Evolutionary conservation across 129 eudicot species (phyloP).

Genomic region (Pittosporum tobira): DNA sequence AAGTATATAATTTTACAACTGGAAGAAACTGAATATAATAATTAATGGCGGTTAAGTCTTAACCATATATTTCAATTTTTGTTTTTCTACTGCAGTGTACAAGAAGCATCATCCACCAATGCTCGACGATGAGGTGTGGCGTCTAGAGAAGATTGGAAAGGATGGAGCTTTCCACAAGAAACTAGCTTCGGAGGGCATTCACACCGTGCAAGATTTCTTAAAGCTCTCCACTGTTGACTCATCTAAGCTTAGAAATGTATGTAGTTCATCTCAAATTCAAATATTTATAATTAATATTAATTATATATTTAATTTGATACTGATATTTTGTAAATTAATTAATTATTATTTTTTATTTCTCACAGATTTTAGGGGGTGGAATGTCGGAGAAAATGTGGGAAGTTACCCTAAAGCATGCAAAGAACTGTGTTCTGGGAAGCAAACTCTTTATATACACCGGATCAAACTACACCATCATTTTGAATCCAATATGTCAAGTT

Average conservation of each 20-base stretch:
- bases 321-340: not conserved
- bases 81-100: slow-evolving; percentile 38
- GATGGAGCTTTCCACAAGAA: slow-evolving; percentile 67
- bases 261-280: not conserved
- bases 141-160: slow-evolving; percentile 86
- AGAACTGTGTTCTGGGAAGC: slow-evolving; percentile 30
- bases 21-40: too few relatives aligned
- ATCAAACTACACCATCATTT: slow-evolving; percentile 25
- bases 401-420: slow-evolving; percentile 50
- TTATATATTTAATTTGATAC: not conserved
- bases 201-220: slow-evolving; percentile 60
- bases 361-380: slow-evolving; percentile 52
- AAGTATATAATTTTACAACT: too few relatives aligned
- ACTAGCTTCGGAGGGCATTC: slow-evolving; percentile 32
- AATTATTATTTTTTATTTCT: not conserved
- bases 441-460: slow-evolving; percentile 32
- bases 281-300: not conserved
- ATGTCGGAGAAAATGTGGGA: slow-evolving; percentile 86
- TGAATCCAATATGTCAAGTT: slow-evolving; percentile 58
- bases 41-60: too few relatives aligned
- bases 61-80: not conserved
- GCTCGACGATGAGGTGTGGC: slow-evolving; percentile 77
- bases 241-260: slow-evolving; percentile 39
- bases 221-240: slow-evolving; percentile 35
- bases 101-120: slow-evolving; percentile 83